These are phyloP conservation scores for Suillus fuscotomentosus DNA, from an alignment of 768 basidiomycete species.

Conservation along the genomic window DNA sequence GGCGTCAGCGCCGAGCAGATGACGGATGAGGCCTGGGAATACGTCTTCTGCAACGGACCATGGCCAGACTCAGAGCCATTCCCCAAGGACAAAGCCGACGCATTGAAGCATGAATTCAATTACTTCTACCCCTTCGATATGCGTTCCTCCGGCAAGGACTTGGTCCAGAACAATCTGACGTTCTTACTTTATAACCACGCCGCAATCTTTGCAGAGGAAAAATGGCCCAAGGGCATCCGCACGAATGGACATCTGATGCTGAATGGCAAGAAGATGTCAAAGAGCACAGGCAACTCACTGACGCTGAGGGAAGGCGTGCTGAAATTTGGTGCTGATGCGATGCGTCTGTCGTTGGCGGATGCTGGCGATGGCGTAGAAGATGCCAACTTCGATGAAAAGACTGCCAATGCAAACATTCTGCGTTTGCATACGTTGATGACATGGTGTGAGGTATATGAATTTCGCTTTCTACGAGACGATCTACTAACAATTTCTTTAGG, in stretches of 20 bases:
- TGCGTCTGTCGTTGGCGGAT: constrained; percentile 88
- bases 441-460: constrained; percentile 82
- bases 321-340: constrained; percentile 98
- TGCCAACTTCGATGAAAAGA: constrained; percentile 98
- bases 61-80: constrained; percentile 70
- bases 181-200: constrained; percentile 94
- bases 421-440: constrained; percentile 85
- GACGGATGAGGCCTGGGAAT: constrained; percentile 98
- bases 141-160: constrained; percentile 96
- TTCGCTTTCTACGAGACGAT: not conserved
- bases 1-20: constrained; percentile 88
- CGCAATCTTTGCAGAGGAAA: constrained; percentile 85
- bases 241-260: constrained; percentile 96
- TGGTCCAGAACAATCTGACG: constrained; percentile 93
- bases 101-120: constrained; percentile 85
- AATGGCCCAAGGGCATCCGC: constrained; percentile 90
- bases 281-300: constrained; percentile 94
- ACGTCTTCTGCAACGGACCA: constrained; percentile 77
- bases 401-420: constrained; percentile 94
- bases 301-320: constrained; percentile 84
- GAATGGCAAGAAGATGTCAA: constrained; percentile 99
- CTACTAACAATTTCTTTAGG: constrained; percentile 43
- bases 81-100: constrained; percentile 73
- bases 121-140: constrained; percentile 99
- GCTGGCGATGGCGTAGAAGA: constrained; percentile 97